Conservation (phyloP, 2,329 filamentous ascomycete species). For the Aureobasidium sp. region DNA sequence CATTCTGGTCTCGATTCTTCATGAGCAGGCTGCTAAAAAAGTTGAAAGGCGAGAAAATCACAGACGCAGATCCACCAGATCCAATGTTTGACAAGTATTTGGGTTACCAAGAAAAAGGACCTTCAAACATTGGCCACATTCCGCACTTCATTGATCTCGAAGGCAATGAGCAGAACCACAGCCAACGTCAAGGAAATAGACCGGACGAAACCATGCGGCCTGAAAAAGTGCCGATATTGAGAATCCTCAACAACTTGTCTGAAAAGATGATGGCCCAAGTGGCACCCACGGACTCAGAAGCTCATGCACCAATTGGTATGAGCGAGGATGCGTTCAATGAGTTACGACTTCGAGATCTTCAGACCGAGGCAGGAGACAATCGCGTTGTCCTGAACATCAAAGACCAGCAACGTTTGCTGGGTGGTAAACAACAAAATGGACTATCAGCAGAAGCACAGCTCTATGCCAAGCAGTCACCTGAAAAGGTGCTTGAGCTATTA, state of each 20-base stretch:
- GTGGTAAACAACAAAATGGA: conserved; percentile 36
- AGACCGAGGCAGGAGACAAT: conserved; percentile 63
- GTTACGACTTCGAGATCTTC: conserved; percentile 72
- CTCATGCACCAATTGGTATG: conserved; percentile 56
- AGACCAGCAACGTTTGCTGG: conserved; percentile 79
- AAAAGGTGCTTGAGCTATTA: conserved; percentile 58
- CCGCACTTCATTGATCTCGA: conserved; percentile 88
- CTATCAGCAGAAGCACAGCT: conserved; percentile 44
- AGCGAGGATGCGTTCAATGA: conserved; percentile 69
- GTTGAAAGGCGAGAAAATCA: conserved; percentile 79
- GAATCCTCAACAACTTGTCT: conserved; percentile 80
- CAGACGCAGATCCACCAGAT: conserved; percentile 69
- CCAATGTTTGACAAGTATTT: conserved; percentile 81
- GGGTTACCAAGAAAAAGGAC: conserved; percentile 52
- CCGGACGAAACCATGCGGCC: conserved; percentile 89
- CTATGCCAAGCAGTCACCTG: conserved; percentile 64
- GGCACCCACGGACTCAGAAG: conserved; percentile 65
- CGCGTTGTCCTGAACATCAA: conserved; percentile 80
- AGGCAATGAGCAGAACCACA: conserved; percentile 92
- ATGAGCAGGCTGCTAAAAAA: conserved; percentile 85
- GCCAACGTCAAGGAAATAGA: conserved; percentile 75
- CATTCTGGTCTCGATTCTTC: conserved; percentile 96
- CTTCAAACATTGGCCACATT: conserved; percentile 54
- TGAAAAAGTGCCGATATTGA: conserved; percentile 78
- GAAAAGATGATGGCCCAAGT: conserved; percentile 91